These are phyloP conservation scores for Ophiostoma fasciatum DNA, from an alignment of 2,329 filamentous ascomycete species.

Conservation along the genomic window DNA sequence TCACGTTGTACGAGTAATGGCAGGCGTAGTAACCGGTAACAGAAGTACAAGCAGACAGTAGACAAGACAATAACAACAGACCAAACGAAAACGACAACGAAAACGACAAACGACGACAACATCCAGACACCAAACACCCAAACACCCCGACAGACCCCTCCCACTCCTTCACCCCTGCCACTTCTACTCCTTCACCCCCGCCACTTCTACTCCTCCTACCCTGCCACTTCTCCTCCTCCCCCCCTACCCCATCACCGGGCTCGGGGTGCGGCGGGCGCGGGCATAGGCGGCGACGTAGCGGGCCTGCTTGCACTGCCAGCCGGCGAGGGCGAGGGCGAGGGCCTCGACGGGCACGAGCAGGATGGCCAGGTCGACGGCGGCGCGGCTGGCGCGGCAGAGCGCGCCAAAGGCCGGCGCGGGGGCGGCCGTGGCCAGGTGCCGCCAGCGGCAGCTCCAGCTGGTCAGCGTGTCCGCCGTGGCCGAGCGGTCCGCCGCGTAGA, in stretches of 20 bases:
- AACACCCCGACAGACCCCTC: too few species aligned
- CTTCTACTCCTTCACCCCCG: conserved; percentile 3
- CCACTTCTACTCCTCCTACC: conserved; percentile 4
- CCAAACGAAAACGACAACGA: background rate
- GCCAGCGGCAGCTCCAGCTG: conserved; percentile 50
- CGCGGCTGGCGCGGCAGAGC: conserved; percentile 41
- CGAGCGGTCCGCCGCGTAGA: conserved; percentile 41
- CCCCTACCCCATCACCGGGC: conserved; percentile 11
- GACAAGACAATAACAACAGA: background rate
- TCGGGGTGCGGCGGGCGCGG: conserved; percentile 21
- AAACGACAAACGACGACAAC: too few species aligned
- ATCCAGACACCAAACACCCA: too few species aligned
- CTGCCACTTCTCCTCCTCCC: conserved; percentile 1
- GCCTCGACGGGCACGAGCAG: conserved; percentile 43
- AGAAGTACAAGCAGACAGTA: too few species aligned
- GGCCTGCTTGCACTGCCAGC: conserved; percentile 29
- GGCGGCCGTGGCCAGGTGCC: conserved; percentile 31
- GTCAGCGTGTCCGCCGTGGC: conserved; percentile 37
- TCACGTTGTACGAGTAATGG: too few species aligned
- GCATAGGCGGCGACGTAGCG: conserved; percentile 22
- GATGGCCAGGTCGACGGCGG: conserved; percentile 37
- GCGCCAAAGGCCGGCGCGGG: conserved; percentile 38
- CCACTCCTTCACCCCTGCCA: background rate
- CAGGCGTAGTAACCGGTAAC: too few species aligned
- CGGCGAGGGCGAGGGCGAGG: conserved; percentile 29